Evolutionary conservation across 345 rosid genomes (phyloP), one percentile per base, ranked within the genome.

Genomic region (Camelina hispida): DNA sequence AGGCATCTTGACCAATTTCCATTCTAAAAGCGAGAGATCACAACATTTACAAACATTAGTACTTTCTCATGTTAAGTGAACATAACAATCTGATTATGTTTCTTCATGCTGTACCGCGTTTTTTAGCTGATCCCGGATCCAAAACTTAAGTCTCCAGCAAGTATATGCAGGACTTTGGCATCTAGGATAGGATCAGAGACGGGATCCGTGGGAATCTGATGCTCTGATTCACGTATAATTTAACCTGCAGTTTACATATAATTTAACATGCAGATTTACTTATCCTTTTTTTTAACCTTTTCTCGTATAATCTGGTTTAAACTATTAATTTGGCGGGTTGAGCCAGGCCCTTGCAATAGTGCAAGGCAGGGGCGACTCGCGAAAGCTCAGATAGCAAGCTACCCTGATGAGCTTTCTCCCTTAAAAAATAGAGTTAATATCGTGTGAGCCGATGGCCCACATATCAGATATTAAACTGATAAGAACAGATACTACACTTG

Each of bases 91-190:
- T 66, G 62, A 38, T 66, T 20, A 20, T 61, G 71, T 46, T 69
- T 69, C 42, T 43, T 76, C 55, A 68, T 58, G 60, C 86, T 38
- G 16, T 87, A 95, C 99, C 68, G 93, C 82, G 72, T 89, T 95
- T 82, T 95, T 95, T 15, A 95, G 88, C 62, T 87, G 97, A 66
- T 96, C 2, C 99, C 99, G 69, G 98, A 89, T 69, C 99, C 94
- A 70, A 92, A 95, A 85, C 98, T 94, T 82, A 88, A 81, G 81
- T 94, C 82, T 42, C 97, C 98, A 56, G 96, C 84, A 52, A 89
- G 87, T 62, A 92, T 95, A 68, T 97, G 99, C 63, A 95, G 74
- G 78, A 90, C 97, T 62, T 72, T 89, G 78, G 98, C 73, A 76
- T 90, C 98, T 15, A 90, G 40, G 48, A 95, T 89, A 30, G 99